These are phyloP conservation scores for Boletus calvinii DNA, from an alignment of 1,284 basidiomycete genomes.

Conservation along the genomic window DNA sequence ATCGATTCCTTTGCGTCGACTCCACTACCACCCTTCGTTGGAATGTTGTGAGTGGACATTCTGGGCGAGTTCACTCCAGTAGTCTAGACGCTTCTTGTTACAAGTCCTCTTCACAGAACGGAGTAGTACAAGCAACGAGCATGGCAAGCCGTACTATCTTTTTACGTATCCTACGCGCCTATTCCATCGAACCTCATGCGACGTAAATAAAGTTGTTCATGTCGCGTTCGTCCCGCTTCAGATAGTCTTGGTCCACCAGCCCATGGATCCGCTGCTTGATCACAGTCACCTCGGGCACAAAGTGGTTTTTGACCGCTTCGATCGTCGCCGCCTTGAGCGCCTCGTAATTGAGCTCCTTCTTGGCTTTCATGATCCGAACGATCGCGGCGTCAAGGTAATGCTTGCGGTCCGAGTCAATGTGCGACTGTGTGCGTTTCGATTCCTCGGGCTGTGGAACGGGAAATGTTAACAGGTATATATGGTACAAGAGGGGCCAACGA, in stretches of 20 bases:
- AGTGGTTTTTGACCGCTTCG: conserved; percentile 78
- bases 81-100: not conserved
- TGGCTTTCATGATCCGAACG: conserved; percentile 91
- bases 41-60: not conserved
- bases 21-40: not conserved
- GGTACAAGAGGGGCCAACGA: not conserved
- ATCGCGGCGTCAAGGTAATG: conserved; percentile 90
- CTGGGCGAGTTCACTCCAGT: not conserved
- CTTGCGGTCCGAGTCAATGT: conserved; percentile 86
- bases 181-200: conserved; percentile 38
- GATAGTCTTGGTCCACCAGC: conserved; percentile 84
- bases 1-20: not conserved
- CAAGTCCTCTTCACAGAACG: not conserved
- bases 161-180: not conserved
- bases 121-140: not conserved
- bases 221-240: conserved; percentile 73
- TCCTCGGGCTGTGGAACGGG: conserved; percentile 69
- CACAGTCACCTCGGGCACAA: conserved; percentile 66
- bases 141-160: not conserved
- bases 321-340: conserved; percentile 78
- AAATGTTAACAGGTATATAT: not conserved
- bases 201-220: conserved; percentile 75
- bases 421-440: conserved; percentile 76
- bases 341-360: conserved; percentile 78
- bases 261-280: conserved; percentile 85